Base-by-base conservation (phyloP, 768 basidiomycete species). In the Russula abietina region DNA sequence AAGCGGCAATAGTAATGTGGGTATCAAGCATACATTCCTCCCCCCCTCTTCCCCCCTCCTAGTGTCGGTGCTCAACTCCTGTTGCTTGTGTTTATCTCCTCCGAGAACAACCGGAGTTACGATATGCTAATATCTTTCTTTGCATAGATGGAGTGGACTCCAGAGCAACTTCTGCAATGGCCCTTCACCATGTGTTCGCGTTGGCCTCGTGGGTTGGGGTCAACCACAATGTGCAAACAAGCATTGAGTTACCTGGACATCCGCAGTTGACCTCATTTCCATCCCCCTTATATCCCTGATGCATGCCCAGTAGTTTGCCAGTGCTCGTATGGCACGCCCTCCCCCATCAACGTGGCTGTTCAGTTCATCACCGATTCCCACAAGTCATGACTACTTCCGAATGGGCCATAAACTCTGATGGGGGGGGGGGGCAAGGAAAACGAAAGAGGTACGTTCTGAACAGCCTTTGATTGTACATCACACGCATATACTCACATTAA, bases 401-500 rank as follows among this genome's bases (percentile, higher is more conserved):
- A 26, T 12, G 28, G 16, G n/a, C 16, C 30, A 57, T 50, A n/a
- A 19, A 17, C n/a, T 50, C 55, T 22, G 38, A 19, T 32, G 26
- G 7, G 22, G 24, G 32, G 17, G 26, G 7, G 22, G 24, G 32
- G 17, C 5, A 30, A 26, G 45, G 19, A 50, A 46, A 22, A 11
- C 11, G 22, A 46, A 22, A 22, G 22, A 22, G 45, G 45, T 62
- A 53, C 36, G 56, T 53, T 28, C 36, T 26, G 7, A 26, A 14
- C 1, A 17, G 24, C 32, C 41, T 36, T 36, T 14, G 14, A 30
- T 62, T 28, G 38, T 30, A 46, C 36, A 38, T 57, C 41, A 17
- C 8, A 38, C 61, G 61, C 61, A 62, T 62, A 62, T 53, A 62
- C 24, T 62, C 26, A 30, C 24, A 14, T n/a, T n/a, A n/a, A n/a